Evolutionary conservation across 2,329 filamentous ascomycete genomes (phyloP).

Genomic region (Ascochyta lentis): DNA sequence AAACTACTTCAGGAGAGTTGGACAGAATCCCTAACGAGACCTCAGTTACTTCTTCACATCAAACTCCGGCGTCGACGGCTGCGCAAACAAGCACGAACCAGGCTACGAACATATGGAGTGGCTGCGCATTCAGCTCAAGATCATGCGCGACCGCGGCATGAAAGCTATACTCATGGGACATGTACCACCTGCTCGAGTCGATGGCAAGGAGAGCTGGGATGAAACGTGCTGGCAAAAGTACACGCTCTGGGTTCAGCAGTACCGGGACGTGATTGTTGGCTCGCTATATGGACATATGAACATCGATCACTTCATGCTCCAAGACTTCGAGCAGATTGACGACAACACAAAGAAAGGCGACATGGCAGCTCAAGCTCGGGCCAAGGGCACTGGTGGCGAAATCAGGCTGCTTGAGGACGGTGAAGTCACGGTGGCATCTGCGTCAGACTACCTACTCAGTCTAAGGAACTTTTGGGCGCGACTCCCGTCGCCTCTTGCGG

Average conservation of each 20-base stretch:
- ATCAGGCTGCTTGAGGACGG: slow-evolving; percentile 44
- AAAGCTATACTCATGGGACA: slow-evolving; percentile 95
- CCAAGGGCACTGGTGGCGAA: slow-evolving; percentile 53
- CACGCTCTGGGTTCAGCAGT: slow-evolving; percentile 86
- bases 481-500: slow-evolving; percentile 61
- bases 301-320: slow-evolving; percentile 93
- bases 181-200: slow-evolving; percentile 86
- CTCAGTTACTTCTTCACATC: slow-evolving; percentile 85
- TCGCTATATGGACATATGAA: slow-evolving; percentile 96
- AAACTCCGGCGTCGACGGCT: slow-evolving; percentile 93
- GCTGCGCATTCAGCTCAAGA: slow-evolving; percentile 86
- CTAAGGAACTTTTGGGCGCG: slow-evolving; percentile 79
- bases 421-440: slow-evolving; percentile 70
- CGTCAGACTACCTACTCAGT: slow-evolving; percentile 79
- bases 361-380: slow-evolving; percentile 44
- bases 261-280: slow-evolving; percentile 84
- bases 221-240: slow-evolving; percentile 99
- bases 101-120: slow-evolving; percentile 97
- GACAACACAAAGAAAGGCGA: slow-evolving; percentile 58
- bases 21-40: not conserved
- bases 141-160: slow-evolving; percentile 82
- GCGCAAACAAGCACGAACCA: slow-evolving; percentile 77
- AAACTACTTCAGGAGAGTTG: too few relatives aligned
- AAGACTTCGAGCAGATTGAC: slow-evolving; percentile 80
- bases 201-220: slow-evolving; percentile 88